Conservation (phyloP, 805 yeast genomes). For the Torulaspora indica region DNA sequence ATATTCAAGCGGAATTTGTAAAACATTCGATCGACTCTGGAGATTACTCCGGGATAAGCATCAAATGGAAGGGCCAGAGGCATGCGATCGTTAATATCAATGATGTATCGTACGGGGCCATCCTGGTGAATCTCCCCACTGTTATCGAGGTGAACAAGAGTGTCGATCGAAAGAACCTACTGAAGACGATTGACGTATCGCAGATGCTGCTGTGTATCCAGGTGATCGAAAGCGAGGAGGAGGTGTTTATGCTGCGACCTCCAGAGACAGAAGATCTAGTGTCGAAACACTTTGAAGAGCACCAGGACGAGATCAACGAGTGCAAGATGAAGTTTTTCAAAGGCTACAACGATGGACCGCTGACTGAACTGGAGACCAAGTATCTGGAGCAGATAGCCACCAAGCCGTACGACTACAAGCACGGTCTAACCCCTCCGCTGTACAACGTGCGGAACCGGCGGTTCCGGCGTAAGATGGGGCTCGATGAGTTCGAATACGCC, state of each 20-base stretch:
- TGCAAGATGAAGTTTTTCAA: conserved; percentile 24
- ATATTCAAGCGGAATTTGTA: conserved; percentile 53
- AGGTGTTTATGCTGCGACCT: conserved; percentile 40
- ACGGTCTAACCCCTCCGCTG: conserved; percentile 82
- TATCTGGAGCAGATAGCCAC: conserved; percentile 23
- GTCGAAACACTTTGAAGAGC: conserved; percentile 29
- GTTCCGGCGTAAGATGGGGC: conserved; percentile 65
- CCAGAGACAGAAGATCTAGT: conserved; percentile 42
- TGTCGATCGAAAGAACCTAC: conserved; percentile 76
- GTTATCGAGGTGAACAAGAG: conserved; percentile 83
- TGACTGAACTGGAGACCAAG: conserved; percentile 29
- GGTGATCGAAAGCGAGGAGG: conserved; percentile 45
- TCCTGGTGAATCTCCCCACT: conserved; percentile 85
- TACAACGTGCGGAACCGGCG: conserved; percentile 64
- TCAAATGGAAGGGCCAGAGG: conserved; percentile 78
- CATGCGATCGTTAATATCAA: conserved; percentile 75
- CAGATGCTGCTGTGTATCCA: conserved; percentile 79
- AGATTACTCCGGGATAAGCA: conserved; percentile 63
- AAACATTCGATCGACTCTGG: conserved; percentile 73
- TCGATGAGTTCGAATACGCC: conserved; percentile 66
- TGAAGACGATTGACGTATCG: conserved; percentile 78
- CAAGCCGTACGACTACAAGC: conserved; percentile 44
- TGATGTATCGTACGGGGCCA: conserved; percentile 70
- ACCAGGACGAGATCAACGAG: conserved; percentile 28
- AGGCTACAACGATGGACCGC: conserved; percentile 28